Percentiles rank a stretch among this genome's conserved stretches.
phyloP scores from a whole-genome alignment of 805 yeast genomes.

The Teunomyces lycoperdinae region DNA sequence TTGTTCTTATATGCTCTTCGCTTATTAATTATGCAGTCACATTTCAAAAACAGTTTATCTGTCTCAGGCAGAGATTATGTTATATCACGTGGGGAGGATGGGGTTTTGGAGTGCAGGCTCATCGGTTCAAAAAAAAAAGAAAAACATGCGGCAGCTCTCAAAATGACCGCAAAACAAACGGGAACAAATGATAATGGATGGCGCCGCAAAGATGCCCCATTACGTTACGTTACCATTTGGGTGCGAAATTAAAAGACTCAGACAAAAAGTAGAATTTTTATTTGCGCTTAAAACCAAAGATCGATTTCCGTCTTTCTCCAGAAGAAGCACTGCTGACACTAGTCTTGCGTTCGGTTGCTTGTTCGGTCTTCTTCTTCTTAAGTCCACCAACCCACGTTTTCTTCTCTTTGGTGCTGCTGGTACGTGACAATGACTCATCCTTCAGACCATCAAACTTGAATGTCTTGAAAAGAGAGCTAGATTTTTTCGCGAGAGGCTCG shows the following conservation, averaged over 20 bases:
- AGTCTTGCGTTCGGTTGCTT: slow-evolving; percentile 3
- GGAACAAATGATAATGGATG: no score
- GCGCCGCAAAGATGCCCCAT: neutral
- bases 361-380: slow-evolving; percentile 29
- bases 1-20: neutral
- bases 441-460: slow-evolving; percentile 24
- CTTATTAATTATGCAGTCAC: neutral
- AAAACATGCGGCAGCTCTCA: no score
- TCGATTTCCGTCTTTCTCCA: slow-evolving; percentile 21
- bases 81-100: neutral
- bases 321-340: slow-evolving; percentile 5
- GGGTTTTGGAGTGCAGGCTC: no score
- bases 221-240: no score
- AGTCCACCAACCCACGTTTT: slow-evolving; percentile 42
- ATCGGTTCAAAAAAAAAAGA: neutral
- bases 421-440: slow-evolving; percentile 13
- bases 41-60: neutral
- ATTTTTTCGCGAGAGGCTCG: slow-evolving; percentile 6
- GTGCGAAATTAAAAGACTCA: no score
- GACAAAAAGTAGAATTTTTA: neutral
- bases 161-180: no score
- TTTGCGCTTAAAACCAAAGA: slow-evolving; percentile 31
- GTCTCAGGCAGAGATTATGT: neutral
- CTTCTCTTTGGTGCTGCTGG: slow-evolving; percentile 23
- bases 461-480: slow-evolving; percentile 25